Base-by-base conservation (phyloP, 2,329 filamentous ascomycete genomes). In the Stachybotrys elegans region DNA sequence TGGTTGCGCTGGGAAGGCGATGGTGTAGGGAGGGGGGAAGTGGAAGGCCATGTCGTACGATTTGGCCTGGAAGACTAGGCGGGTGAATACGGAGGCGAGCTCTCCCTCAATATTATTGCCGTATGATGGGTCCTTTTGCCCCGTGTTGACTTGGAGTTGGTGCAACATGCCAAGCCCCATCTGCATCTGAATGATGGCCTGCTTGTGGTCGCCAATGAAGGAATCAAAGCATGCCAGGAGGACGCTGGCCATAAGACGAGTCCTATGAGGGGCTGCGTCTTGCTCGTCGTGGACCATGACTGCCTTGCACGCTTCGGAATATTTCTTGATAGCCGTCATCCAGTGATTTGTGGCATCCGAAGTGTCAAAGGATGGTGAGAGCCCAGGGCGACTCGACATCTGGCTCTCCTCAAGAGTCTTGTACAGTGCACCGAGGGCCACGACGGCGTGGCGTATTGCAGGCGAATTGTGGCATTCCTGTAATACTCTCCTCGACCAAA, bases 41-140 rank as follows among this genome's bases (percentile, higher is more conserved):
- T 84, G 80, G 54, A 83, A 84, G 23, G 80, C 80, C 78, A 83
- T 79, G 53, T 83, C 80, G 56, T 84, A 84, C 1, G 79, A 82
- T 55, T 83, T 84, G 35, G 80, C 80, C 57, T 83, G 80, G 35
- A 83, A 80, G 3, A 78, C 79, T 3, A 83, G 66, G 5, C 80
- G 72, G 2, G 76, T 81, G 52, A 83, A 83, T 67, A 83, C 82
- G 40, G 79, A 76, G 6, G 79, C 68, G 21, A 84, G 67, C 53
- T 83, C 80, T 41, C 78, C 71, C 49, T 81, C 76, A 6, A 78
- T 68, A 1, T 73, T 67, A 43, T 76, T 73, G 42, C 71, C 72
- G 13, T 48, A 43, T 35, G 46, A 43, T 38, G 38, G 44, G 25
- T 42, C 43, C 29, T 40, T 42, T 65, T 19, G 69, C 32, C 16